A percentile compares a stretch with the other conserved stretches of the same genome.
phyloP scores from a whole-genome alignment of 2,329 filamentous ascomycete species.

The Trematosphaeria pertusa region DNA sequence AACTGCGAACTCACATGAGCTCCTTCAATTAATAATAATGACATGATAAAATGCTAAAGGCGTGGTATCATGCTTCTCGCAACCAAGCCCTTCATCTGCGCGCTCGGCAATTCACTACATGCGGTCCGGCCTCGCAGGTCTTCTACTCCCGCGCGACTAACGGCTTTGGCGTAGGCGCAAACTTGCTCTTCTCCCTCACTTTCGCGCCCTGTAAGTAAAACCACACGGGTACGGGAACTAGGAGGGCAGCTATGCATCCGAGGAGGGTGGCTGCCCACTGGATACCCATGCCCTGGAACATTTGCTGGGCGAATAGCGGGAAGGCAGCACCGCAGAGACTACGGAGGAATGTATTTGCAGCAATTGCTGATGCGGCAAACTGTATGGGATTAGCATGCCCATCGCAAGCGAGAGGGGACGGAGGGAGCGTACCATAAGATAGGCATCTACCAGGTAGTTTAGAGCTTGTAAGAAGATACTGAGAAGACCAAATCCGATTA shows the following conservation, averaged over 20 bases:
- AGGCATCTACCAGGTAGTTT: conserved; percentile 68
- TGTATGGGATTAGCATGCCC: conserved; percentile 19
- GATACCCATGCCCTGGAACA: conserved; percentile 62
- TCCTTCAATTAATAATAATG: too few species aligned
- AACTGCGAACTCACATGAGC: too few species aligned
- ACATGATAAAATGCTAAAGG: too few species aligned
- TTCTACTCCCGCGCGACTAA: too few species aligned
- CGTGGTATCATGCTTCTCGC: too few species aligned
- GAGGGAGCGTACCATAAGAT: conserved; percentile 55
- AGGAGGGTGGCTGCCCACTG: conserved; percentile 55
- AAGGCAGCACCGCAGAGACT: conserved; percentile 59
- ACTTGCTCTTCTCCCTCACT: conserved; percentile 53
- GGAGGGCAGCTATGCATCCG: conserved; percentile 51
- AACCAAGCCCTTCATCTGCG: too few species aligned
- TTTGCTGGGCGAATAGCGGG: conserved; percentile 63
- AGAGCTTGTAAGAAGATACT: conserved; percentile 65
- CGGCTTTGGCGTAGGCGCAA: conserved; percentile 49
- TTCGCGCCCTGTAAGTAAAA: conserved; percentile 54
- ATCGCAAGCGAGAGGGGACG: not conserved
- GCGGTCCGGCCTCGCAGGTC: too few species aligned
- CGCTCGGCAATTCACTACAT: too few species aligned
- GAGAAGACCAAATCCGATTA: conserved; percentile 64
- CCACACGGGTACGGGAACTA: conserved; percentile 55
- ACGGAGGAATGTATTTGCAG: conserved; percentile 63
- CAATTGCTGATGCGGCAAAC: conserved; percentile 62